phyloP scores from a whole-genome alignment of 441 rosid genomes.

The Manihot esculenta region DNA sequence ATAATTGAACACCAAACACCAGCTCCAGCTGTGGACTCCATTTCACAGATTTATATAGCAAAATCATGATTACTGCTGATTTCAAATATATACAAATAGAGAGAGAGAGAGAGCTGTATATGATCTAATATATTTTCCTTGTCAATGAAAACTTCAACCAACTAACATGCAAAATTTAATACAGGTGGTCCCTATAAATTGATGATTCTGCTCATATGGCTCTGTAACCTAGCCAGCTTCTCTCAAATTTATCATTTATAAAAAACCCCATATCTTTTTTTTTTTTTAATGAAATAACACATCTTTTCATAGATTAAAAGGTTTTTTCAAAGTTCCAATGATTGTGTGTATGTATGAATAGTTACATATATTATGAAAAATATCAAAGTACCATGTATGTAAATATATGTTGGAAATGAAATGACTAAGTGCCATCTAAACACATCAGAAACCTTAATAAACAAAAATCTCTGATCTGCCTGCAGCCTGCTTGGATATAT shows the following conservation, averaged over 20 bases:
- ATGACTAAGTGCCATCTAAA: slow-evolving; percentile 28
- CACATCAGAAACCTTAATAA: slow-evolving; percentile 3
- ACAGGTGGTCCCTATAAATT: slow-evolving; percentile 19
- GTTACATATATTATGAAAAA: no score
- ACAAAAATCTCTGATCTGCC: neutral
- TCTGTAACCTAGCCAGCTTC: no score
- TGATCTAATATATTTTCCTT: neutral
- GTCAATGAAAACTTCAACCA: slow-evolving; percentile 20
- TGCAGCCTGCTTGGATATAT: no score
- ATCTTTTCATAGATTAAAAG: neutral
- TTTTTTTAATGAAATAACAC: no score
- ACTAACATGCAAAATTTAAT: slow-evolving; percentile 21
- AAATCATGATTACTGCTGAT: neutral
- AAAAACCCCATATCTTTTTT: no score
- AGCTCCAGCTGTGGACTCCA: neutral
- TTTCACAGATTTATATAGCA: neutral
- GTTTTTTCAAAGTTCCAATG: slow-evolving; percentile 5
- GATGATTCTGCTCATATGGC: neutral
- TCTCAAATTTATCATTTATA: no score
- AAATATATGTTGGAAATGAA: slow-evolving; percentile 1
- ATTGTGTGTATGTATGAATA: no score
- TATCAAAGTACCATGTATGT: no score
- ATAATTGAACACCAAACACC: neutral
- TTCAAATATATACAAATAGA: neutral
- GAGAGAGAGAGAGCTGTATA: neutral